A percentile compares a stretch with the other conserved stretches of the same genome.
These are phyloP conservation scores for Apiotrichum akiyoshidainum DNA, from an alignment of 1,284 basidiomycete genomes.

Conservation along the genomic window DNA sequence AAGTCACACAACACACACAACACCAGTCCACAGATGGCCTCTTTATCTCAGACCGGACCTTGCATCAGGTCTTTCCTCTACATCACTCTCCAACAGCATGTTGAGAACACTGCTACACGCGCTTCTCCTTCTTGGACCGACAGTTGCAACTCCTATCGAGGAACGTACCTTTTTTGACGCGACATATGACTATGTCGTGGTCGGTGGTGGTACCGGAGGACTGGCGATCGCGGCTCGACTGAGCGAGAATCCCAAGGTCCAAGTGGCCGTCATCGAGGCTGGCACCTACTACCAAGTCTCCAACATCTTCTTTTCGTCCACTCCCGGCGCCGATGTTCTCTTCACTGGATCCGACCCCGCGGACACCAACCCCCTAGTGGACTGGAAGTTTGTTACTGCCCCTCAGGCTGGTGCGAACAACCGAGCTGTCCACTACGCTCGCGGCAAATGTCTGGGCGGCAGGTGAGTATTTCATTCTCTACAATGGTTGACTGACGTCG, in stretches of 20 bases:
- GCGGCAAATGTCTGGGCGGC: constrained; percentile 11
- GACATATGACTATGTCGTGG: constrained; percentile 48
- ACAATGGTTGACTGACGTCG: not conserved
- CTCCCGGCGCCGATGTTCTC: not conserved
- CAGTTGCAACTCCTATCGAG: not conserved
- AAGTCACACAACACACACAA: too few species aligned
- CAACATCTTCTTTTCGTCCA: not conserved
- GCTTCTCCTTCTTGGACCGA: not conserved
- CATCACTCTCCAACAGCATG: too few species aligned
- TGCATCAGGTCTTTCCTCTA: too few species aligned
- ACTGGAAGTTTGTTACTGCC: constrained; percentile 7
- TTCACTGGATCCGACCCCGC: not conserved
- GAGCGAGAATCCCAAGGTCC: constrained; percentile 62
- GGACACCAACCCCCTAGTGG: constrained; percentile 7
- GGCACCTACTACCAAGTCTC: constrained; percentile 46
- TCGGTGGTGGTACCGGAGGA: constrained; percentile 66
- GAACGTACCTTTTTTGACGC: not conserved
- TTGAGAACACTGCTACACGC: not conserved
- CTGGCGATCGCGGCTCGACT: constrained; percentile 69
- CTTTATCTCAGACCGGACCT: too few species aligned
- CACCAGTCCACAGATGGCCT: too few species aligned
- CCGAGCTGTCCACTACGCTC: constrained; percentile 6
- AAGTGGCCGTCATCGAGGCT: constrained; percentile 69
- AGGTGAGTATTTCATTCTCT: not conserved
- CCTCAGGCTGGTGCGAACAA: constrained; percentile 3